These are phyloP conservation scores for Leccinum pachyderme DNA, from an alignment of 1,284 basidiomycete genomes.

Conservation along the genomic window DNA sequence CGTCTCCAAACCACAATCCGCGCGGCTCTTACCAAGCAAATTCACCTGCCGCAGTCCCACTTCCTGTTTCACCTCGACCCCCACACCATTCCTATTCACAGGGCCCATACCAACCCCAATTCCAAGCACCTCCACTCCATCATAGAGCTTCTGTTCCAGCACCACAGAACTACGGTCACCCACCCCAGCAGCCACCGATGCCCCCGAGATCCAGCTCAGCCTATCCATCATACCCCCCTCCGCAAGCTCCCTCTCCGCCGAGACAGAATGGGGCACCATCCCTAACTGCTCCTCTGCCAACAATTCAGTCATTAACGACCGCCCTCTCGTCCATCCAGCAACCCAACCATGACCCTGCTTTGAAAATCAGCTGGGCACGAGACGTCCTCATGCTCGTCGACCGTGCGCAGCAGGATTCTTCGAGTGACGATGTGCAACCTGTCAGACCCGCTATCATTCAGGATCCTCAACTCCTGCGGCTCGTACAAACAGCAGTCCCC, in stretches of 20 bases:
- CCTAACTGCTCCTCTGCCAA: constrained; percentile 65
- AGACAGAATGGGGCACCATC: constrained; percentile 39
- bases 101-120: constrained; percentile 17
- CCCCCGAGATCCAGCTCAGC: constrained; percentile 16
- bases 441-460: constrained; percentile 54
- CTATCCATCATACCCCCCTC: constrained; percentile 26
- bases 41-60: constrained; percentile 15
- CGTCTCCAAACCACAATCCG: constrained; percentile 10
- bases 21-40: constrained; percentile 9
- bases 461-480: constrained; percentile 60
- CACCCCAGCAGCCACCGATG: constrained; percentile 21
- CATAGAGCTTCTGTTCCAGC: constrained; percentile 22
- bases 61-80: constrained; percentile 26
- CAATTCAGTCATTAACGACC: constrained; percentile 50
- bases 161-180: constrained; percentile 14
- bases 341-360: constrained; percentile 50
- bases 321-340: constrained; percentile 48
- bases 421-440: constrained; percentile 41
- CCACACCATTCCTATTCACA: constrained; percentile 16
- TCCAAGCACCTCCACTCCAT: constrained; percentile 21
- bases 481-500: constrained; percentile 66
- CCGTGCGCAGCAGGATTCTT: constrained; percentile 43
- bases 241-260: constrained; percentile 30
- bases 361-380: constrained; percentile 72
- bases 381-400: constrained; percentile 82